Percentiles rank a stretch among this genome's conserved stretches.
phyloP scores from a whole-genome alignment of 1,284 basidiomycete species.

The Cutaneotrichosporon sp. region DNA sequence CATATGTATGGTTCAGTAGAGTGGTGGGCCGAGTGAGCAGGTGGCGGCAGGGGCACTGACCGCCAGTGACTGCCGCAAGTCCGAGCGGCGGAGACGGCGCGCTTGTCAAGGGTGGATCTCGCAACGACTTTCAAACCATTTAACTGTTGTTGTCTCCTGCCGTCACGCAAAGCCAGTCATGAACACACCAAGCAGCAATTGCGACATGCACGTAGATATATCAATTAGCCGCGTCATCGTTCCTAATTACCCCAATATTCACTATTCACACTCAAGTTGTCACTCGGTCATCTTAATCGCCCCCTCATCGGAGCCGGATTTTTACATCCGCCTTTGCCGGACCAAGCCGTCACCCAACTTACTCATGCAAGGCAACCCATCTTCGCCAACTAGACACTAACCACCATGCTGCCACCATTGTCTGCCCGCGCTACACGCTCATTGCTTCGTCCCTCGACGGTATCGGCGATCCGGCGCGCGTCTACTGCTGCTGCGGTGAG shows the following conservation, averaged over 20 bases:
- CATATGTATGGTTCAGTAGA: conserved; percentile 11
- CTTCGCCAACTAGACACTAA: neutral
- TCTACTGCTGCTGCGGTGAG: conserved; percentile 15
- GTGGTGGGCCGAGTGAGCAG: neutral
- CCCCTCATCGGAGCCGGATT: neutral
- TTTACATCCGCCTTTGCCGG: conserved; percentile 4
- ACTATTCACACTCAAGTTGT: no score
- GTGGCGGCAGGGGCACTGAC: no score
- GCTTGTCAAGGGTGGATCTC: no score
- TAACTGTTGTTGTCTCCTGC: neutral
- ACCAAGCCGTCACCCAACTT: neutral
- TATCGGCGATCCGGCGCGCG: conserved; percentile 7
- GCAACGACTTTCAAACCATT: neutral
- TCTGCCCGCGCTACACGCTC: conserved; percentile 6
- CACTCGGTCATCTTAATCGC: conserved; percentile 1
- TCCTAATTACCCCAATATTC: neutral
- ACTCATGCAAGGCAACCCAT: neutral
- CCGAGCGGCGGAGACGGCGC: neutral
- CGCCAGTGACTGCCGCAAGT: neutral
- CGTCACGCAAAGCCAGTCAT: neutral
- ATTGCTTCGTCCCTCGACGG: conserved; percentile 10
- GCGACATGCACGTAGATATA: no score
- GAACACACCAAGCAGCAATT: neutral
- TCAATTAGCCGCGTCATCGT: neutral
- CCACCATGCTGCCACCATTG: conserved; percentile 21